Conservation (phyloP, 2,329 filamentous ascomycete species). For the Xylariaceae sp. region DNA sequence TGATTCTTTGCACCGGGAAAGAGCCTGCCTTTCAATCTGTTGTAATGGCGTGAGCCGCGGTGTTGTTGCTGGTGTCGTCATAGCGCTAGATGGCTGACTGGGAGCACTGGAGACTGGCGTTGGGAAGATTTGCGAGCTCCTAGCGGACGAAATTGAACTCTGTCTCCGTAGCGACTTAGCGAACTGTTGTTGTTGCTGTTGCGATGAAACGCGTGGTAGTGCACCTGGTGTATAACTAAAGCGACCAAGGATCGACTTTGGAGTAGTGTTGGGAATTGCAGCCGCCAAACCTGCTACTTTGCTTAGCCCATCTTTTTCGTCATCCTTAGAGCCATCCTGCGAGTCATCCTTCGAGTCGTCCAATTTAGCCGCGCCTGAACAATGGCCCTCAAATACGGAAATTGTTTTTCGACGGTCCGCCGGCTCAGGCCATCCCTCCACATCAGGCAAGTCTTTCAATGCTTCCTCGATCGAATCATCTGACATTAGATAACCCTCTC, state of each 20-base stretch:
- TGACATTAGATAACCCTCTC: conserved; percentile 45
- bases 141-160: conserved; percentile 23
- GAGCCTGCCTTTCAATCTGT: conserved; percentile 45
- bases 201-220: conserved; percentile 10
- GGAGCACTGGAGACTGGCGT: conserved; percentile 38
- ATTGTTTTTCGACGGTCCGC: conserved; percentile 35
- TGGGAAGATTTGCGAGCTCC: conserved; percentile 22
- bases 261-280: conserved; percentile 24
- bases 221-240: conserved; percentile 27
- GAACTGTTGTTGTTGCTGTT: not conserved
- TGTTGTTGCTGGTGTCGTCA: conserved; percentile 41
- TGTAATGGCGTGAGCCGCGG: conserved; percentile 46
- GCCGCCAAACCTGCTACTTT: not conserved
- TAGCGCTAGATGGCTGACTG: conserved; percentile 38
- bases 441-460: conserved; percentile 45
- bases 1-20: conserved; percentile 31
- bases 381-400: conserved; percentile 41
- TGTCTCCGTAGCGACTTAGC: conserved; percentile 13
- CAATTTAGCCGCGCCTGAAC: conserved; percentile 21
- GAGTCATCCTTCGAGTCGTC: not conserved
- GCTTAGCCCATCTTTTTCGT: conserved; percentile 9
- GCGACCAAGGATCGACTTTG: conserved; percentile 30
- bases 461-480: conserved; percentile 55
- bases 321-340: conserved; percentile 18
- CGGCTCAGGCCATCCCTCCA: conserved; percentile 42